A percentile compares a stretch with the other conserved stretches of the same genome.
These are phyloP conservation scores for Candolleomyces eurysporus DNA, from an alignment of 768 basidiomycete species.

Conservation along the genomic window DNA sequence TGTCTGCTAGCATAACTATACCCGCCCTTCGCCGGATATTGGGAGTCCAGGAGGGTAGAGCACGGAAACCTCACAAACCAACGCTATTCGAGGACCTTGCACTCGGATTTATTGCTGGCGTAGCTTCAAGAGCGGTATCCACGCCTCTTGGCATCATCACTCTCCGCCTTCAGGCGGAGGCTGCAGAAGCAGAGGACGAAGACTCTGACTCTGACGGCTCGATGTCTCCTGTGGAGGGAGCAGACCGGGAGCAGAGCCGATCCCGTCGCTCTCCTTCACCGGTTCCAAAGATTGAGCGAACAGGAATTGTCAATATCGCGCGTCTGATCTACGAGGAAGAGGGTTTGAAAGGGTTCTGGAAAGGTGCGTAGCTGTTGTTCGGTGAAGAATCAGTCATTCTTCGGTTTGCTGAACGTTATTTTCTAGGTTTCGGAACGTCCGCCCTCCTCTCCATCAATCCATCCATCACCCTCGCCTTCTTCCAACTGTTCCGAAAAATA, in stretches of 20 bases:
- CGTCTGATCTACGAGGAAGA: constrained; percentile 44
- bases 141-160: constrained; percentile 58
- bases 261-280: background rate
- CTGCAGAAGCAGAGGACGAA: constrained; percentile 30
- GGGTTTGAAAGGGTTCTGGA: constrained; percentile 56
- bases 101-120: constrained; percentile 56
- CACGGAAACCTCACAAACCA: constrained; percentile 27
- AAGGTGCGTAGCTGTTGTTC: constrained; percentile 30
- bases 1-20: constrained; percentile 9
- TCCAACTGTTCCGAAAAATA: constrained; percentile 47
- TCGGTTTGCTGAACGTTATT: background rate
- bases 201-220: constrained; percentile 14
- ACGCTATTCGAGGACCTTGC: constrained; percentile 46
- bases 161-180: constrained; percentile 48
- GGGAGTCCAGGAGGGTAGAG: background rate
- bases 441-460: constrained; percentile 53
- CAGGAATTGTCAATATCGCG: constrained; percentile 30
- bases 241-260: background rate
- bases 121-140: constrained; percentile 52
- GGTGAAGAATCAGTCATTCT: background rate
- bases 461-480: constrained; percentile 53
- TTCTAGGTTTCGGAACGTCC: constrained; percentile 49
- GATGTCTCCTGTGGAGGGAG: constrained; percentile 1
- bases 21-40: background rate
- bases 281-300: background rate